Evolutionary conservation across 345 rosid species (phyloP).

Genomic region (Hypericum perforatum): DNA sequence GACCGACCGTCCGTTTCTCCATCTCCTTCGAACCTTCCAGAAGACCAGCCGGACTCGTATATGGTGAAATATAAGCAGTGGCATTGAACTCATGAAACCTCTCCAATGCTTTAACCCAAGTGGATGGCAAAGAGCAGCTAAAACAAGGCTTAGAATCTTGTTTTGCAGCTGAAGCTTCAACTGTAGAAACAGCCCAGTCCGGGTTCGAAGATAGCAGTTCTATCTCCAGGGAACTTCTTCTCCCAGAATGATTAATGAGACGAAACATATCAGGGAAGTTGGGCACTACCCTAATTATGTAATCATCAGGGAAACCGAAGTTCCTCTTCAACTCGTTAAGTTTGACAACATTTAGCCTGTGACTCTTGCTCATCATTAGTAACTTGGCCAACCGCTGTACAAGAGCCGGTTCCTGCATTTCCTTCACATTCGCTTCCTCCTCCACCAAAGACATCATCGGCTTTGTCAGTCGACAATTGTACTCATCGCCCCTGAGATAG

Average conservation of each 20-base stretch:
- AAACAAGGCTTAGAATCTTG: constrained; percentile 50
- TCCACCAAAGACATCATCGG: constrained; percentile 62
- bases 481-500: constrained; percentile 49
- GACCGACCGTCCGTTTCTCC: constrained; percentile 66
- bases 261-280: constrained; percentile 51
- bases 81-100: constrained; percentile 65
- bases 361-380: constrained; percentile 76
- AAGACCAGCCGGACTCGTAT: constrained; percentile 28
- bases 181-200: constrained; percentile 54
- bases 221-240: constrained; percentile 88
- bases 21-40: constrained; percentile 53
- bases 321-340: constrained; percentile 59
- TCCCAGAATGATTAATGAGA: constrained; percentile 56
- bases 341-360: constrained; percentile 61
- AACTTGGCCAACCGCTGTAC: constrained; percentile 55
- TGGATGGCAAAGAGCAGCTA: constrained; percentile 52
- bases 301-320: constrained; percentile 84
- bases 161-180: constrained; percentile 51
- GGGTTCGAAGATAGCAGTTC: constrained; percentile 71
- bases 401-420: constrained; percentile 46
- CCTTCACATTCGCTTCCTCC: constrained; percentile 70
- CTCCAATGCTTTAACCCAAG: constrained; percentile 70
- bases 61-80: constrained; percentile 71
- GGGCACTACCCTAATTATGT: constrained; percentile 59
- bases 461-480: constrained; percentile 57